Conservation (phyloP, 306 rosid species). For the Leucaena leucocephala region DNA sequence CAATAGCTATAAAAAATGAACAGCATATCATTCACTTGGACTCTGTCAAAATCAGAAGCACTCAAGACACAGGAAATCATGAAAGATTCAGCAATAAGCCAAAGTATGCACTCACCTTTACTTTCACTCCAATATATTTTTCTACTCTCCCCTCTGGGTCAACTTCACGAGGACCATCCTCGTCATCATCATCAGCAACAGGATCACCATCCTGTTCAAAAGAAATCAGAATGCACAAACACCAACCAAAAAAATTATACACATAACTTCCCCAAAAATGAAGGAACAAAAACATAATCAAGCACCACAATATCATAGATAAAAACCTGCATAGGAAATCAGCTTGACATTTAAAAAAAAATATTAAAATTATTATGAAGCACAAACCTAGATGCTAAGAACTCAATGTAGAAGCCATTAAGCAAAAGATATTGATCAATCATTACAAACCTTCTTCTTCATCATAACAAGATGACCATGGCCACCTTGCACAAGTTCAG, state of each 20-base stretch:
- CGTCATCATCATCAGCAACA: constrained; percentile 84
- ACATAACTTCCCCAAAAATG: constrained; percentile 19
- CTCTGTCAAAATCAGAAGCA: constrained; percentile 7
- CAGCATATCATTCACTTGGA: not conserved
- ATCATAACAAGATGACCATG: constrained; percentile 92
- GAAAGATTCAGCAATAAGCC: constrained; percentile 20
- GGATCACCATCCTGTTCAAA: constrained; percentile 76
- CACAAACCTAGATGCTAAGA: constrained; percentile 21
- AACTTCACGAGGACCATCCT: constrained; percentile 79
- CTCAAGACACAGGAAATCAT: constrained; percentile 7
- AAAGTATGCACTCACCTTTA: constrained; percentile 75
- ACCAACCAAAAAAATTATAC: constrained; percentile 48
- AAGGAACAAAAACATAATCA: constrained; percentile 20
- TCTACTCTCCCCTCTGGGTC: constrained; percentile 91
- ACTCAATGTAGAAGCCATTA: constrained; percentile 14
- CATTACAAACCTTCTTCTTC: constrained; percentile 81
- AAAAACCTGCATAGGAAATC: not conserved
- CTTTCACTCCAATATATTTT: constrained; percentile 97
- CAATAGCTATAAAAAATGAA: constrained; percentile 6
- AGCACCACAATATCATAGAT: not conserved
- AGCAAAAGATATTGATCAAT: constrained; percentile 26
- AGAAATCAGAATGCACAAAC: constrained; percentile 35
- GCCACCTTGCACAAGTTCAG: constrained; percentile 95
- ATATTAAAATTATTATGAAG: constrained; percentile 4
- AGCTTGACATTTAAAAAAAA: constrained; percentile 19